Evolutionary conservation across 306 rosid genomes (phyloP), one percentile per base, ranked within the genome.

Genomic region (Chamaecrista fasciculata): DNA sequence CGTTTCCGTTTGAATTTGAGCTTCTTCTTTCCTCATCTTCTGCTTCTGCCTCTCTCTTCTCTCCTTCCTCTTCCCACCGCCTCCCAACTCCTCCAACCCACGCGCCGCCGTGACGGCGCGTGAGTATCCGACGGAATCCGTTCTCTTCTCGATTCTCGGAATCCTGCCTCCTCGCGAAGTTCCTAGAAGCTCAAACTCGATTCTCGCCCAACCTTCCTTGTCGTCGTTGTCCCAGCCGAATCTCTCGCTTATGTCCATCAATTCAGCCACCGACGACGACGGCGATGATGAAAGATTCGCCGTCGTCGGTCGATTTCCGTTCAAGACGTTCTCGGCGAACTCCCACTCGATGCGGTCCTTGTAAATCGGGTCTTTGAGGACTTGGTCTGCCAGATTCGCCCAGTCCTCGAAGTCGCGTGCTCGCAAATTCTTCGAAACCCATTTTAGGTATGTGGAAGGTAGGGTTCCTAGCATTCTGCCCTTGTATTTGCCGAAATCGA

Each of bases 301-400:
- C n/a, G 44, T 47, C 29, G 9, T 24, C 5, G 12, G 28, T 11
- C 11, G 11, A 46, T 63, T 40, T 0, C 87, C 84, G 4, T 8
- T 74, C 69, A 90, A 8, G 2, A 77, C 10, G 39, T 71, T 80
- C 66, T 66, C 59, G 0, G 89, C 89, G 8, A 83, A 57, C 62
- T 87, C 96, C 89, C 89, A 87, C 71, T 87, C 86, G 21, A 85
- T 66, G 39, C 84, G 82, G 81, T 90, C 91, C 28, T 51, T 47
- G 83, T 90, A 85, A 67, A 85, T 6, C 0, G 81, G 89, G 55
- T 90, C 93, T 25, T n/a, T 42, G 5, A 90, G 86, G 60, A 90
- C 96, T 19, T 85, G 77, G 76, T 90, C 91, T 2, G 86, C 91
- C 4, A 85, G 85, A 25, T 64, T 78, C 11, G 85, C 91, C 89